Base-by-base conservation (phyloP, 345 rosid genomes). In the Gossypium turneri region DNA sequence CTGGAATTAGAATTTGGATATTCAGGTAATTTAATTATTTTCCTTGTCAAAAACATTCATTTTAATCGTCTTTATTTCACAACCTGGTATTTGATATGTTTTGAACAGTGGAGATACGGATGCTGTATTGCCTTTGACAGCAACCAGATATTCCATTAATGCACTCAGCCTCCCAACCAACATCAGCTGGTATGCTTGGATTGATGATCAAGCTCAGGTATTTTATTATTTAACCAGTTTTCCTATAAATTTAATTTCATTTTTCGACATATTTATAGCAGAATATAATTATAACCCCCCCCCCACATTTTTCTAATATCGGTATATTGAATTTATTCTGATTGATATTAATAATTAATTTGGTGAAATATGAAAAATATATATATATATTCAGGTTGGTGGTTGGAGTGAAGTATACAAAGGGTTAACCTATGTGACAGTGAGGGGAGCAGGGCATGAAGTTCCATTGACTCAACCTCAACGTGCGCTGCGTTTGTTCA, bases 1-100 rank as follows among this genome's bases (percentile, higher is more conserved):
- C 90, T 45, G 89, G 89, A 12, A 83, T 91, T n/a, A 89, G 94
- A 55, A 88, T 89, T 73, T 91, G 97, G 98, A 80, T 92, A 2
- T 94, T 86, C 84, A 94, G 97, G 98, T 91, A 79, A 38, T 50
- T 20, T 57, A 8, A 10, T 57, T 34, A 34, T 34, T 34, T 10
- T 59, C 8, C 22, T 74, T 50, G 62, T 44, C 38, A 1, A 22
- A 45, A 34, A 5, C 7, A 34, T 34, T 34, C 41, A 34, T 34
- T 34, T 5, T 34, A 34, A 5, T 34, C 41, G 41, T 34, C 41
- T 34, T 5, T 34, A 34, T 34, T 34, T 5, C 41, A 34, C 41
- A 34, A 5, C 41, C 41, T 34, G 7, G 41, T 34, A 5, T 24
- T 55, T 62, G 6, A 4, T 47, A 15, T 27, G 7, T 12, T n/a